Evolutionary conservation across 1,139 yeast genomes (phyloP), one percentile per base, ranked within the genome.

Genomic region (Geotrichum citri-aurantii): DNA sequence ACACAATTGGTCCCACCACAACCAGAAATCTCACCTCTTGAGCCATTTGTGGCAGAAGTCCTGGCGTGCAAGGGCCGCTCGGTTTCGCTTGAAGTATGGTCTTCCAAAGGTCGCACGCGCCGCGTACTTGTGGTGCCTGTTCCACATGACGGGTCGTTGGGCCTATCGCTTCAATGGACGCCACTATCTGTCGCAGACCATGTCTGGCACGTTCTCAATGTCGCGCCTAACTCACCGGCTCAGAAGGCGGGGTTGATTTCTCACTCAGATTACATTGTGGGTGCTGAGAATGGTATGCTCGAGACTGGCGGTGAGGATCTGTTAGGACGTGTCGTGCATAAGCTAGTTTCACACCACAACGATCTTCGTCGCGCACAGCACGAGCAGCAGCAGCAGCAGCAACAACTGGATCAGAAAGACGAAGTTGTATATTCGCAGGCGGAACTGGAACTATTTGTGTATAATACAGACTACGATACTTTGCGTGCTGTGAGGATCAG

Each of bases 251-350:
- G 95, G 29, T 79, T 93, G 49, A 79, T 89, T 48, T 92, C 97
- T 0, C 86, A 86, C 66, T 84, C 93, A 1, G 99, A 93, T 71
- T 93, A 88, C 69, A 86, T 93, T 59, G 84, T 93, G 55, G 97
- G 96, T 4, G 90, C 95, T 59, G 95, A 91, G 65, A 84, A 85
- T 58, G 96, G 96, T 0, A 75, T 89, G 48, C 77, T 92, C 61
- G 84, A 88, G 10, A 81, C 85, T 6, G 97, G 98, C 17, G 97
- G 97, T 2, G 97, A 92, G 71, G 83, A 87, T 29, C 74, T 90
- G 46, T 75, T 92, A 57, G 85, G 91, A 1, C 79, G 86, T 51
- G 85, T 90, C 0, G 80, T 90, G 42, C 75, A 64, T 24, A 54
- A 65, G 51, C 61, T 65, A 29, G 67, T 64, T 26, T 57, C 58